phyloP scores from a whole-genome alignment of 2,329 filamentous ascomycete genomes.

The Xenoacremonium recifei region DNA sequence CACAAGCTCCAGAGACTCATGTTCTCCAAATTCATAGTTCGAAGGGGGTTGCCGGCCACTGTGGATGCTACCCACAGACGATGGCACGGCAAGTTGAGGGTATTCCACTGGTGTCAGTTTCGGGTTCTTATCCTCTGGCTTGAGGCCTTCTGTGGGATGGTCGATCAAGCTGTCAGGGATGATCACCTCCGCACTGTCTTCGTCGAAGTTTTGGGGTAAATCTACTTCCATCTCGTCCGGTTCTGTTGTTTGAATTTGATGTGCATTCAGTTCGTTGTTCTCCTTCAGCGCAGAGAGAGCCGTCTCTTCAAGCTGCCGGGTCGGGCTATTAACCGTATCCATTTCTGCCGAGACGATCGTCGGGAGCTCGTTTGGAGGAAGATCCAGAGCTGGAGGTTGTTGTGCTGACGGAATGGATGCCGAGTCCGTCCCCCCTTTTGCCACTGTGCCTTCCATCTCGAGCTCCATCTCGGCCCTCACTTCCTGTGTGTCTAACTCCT shows the following conservation, averaged over 20 bases:
- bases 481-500: slow-evolving; percentile 28
- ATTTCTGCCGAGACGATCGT: slow-evolving; percentile 21
- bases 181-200: slow-evolving; percentile 13
- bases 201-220: slow-evolving; percentile 3
- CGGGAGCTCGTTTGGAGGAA: slow-evolving; percentile 17
- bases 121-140: not conserved
- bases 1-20: slow-evolving; percentile 24
- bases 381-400: slow-evolving; percentile 18
- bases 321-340: slow-evolving; percentile 16
- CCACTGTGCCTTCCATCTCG: slow-evolving; percentile 17
- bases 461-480: slow-evolving; percentile 25
- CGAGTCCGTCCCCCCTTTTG: slow-evolving; percentile 18
- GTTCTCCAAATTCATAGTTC: slow-evolving; percentile 32
- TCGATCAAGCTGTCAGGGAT: slow-evolving; percentile 21
- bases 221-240: slow-evolving; percentile 9
- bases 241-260: no score
- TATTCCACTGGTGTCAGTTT: slow-evolving; percentile 5
- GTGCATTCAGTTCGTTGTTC: no score
- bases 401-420: slow-evolving; percentile 30
- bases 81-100: slow-evolving; percentile 11
- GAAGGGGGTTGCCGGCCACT: slow-evolving; percentile 52
- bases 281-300: slow-evolving; percentile 7
- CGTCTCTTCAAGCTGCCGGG: slow-evolving; percentile 18
- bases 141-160: slow-evolving; percentile 6
- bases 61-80: slow-evolving; percentile 36